Evolutionary conservation across 441 rosid genomes (phyloP).

Genomic region (Omphalea diandra): DNA sequence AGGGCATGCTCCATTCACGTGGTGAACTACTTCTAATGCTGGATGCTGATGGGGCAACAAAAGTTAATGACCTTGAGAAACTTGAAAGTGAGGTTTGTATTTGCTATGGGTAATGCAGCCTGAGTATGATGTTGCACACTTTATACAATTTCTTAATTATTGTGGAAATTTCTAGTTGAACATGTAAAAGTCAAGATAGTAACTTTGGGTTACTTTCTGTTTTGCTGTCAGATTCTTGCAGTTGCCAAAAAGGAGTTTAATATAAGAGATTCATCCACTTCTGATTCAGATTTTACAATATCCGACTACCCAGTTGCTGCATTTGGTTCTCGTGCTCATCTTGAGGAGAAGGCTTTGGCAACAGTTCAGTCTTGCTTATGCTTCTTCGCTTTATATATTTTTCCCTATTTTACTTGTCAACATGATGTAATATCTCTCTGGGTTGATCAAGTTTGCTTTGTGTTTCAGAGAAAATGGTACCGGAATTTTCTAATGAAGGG

Average conservation of each 20-base stretch:
- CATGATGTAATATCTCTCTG: constrained; percentile 17
- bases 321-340: constrained; percentile 97
- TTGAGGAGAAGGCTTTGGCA: constrained; percentile 89
- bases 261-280: constrained; percentile 42
- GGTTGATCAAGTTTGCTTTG: constrained; percentile 24
- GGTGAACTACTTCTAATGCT: constrained; percentile 94
- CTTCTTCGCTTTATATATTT: constrained; percentile 3
- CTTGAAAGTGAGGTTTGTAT: constrained; percentile 83
- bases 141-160: background rate
- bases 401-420: background rate
- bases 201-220: constrained; percentile 32
- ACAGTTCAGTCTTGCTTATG: constrained; percentile 51
- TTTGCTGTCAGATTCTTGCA: constrained; percentile 65
- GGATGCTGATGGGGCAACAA: constrained; percentile 99
- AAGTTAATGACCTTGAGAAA: constrained; percentile 84
- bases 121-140: constrained; percentile 13
- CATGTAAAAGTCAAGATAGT: background rate
- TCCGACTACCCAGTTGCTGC: constrained; percentile 73
- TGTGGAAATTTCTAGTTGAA: background rate
- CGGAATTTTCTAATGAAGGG: constrained; percentile 96
- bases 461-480: constrained; percentile 87
- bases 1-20: constrained; percentile 99
- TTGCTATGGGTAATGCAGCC: constrained; percentile 16
- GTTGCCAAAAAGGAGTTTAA: constrained; percentile 54
- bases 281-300: constrained; percentile 42